Evolutionary conservation across 306 rosid genomes (phyloP).

Genomic region (Mimosa pudica): DNA sequence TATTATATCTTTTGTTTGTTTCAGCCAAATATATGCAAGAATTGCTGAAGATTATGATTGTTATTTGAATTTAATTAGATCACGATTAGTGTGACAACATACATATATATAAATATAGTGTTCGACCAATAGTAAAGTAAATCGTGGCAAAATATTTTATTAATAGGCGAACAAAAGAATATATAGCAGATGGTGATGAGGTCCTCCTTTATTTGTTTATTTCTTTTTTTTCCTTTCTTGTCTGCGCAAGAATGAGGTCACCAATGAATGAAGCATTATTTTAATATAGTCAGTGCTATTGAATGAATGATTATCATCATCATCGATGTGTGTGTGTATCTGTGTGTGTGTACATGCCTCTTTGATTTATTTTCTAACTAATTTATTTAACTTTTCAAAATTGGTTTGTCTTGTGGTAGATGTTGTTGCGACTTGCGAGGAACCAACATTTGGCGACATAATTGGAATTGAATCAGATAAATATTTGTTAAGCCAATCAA

Average conservation of each 20-base stretch:
- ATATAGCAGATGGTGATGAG: slow-evolving; percentile 35
- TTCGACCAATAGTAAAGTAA: slow-evolving; percentile 32
- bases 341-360: background rate
- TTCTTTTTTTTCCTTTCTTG: background rate
- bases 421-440: slow-evolving; percentile 46
- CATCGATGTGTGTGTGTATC: background rate
- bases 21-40: slow-evolving; percentile 27
- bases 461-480: slow-evolving; percentile 15
- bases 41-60: slow-evolving; percentile 36
- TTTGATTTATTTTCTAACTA: slow-evolving; percentile 1
- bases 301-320: background rate
- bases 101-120: background rate
- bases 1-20: slow-evolving; percentile 7
- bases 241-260: slow-evolving; percentile 40
- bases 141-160: slow-evolving; percentile 30
- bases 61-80: slow-evolving; percentile 17
- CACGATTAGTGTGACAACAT: background rate
- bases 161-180: slow-evolving; percentile 4
- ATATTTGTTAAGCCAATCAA: slow-evolving; percentile 46
- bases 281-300: slow-evolving; percentile 37
- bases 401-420: slow-evolving; percentile 33
- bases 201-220: background rate
- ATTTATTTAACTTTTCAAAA: slow-evolving; percentile 17
- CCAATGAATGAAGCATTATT: slow-evolving; percentile 30
- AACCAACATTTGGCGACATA: slow-evolving; percentile 34